Conservation (phyloP, 2,329 filamentous ascomycete species). For the Grosmannia serpens region DNA sequence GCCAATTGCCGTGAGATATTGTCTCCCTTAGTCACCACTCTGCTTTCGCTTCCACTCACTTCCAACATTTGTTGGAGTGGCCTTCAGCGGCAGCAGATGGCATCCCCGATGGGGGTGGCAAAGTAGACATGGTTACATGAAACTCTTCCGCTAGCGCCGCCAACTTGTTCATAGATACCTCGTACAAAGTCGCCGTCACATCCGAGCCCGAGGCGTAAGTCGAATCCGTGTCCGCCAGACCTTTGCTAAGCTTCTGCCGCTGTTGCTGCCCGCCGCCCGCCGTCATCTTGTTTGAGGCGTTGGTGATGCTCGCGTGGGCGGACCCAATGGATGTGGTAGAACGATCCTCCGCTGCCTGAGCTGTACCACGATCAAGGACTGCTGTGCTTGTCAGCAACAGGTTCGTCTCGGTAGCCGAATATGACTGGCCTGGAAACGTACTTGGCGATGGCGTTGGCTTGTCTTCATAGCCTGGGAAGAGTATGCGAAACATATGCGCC, state of each 20-base stretch:
- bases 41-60: not conserved
- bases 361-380: too few species aligned
- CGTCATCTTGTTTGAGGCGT: not conserved
- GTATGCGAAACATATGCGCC: constrained; percentile 23
- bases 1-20: not conserved
- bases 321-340: not conserved
- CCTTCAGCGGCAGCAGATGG: not conserved
- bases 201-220: not conserved
- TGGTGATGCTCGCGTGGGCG: not conserved
- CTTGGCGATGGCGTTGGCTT: constrained; percentile 22
- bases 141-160: not conserved
- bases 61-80: not conserved
- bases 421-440: constrained; percentile 10
- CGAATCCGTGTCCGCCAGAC: not conserved
- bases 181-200: not conserved
- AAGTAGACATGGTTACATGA: not conserved
- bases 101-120: not conserved
- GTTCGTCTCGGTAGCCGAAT: not conserved
- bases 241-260: not conserved
- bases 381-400: not conserved
- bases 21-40: not conserved
- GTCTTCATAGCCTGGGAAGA: constrained; percentile 21
- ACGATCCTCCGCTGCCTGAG: not conserved
- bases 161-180: not conserved
- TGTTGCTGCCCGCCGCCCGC: not conserved